Evolutionary conservation across 257 asterid species (phyloP), one percentile per base, ranked within the genome.

Genomic region (Solanum paucissectum): DNA sequence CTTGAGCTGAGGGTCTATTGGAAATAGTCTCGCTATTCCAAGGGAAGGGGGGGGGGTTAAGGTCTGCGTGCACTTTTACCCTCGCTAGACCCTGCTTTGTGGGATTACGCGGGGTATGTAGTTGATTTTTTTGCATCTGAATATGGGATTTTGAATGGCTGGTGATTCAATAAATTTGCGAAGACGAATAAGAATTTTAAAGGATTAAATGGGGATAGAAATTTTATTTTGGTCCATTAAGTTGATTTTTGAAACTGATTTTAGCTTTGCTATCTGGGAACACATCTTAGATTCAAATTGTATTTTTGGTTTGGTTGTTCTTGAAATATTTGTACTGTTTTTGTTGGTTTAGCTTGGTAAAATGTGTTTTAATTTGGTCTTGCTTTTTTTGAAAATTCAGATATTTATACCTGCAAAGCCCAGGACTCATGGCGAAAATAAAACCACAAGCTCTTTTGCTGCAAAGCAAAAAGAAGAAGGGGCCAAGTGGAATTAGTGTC

Each of bases 391-490:
- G 32, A 29, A 49, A 49, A 82, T 52, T 49, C 36, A 86, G 88
- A 79, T 49, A 46, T 52, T 75, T 73, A 34, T 86, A 73, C 49
- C 82, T n/a, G 87, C 68, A 52, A 75, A 68, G 49, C 16, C n/a
- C 25, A 46, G 34, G 25, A 36, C 10, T 83, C 32, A 91, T 93
- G 95, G 94, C 92, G 23, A 89, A 91, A 89, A 93, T 93, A 86
- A 93, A 93, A 77, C 95, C 94, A 33, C 95, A 91, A 90, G 92
- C 94, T 60, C 93, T 93, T 81, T 82, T 93, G 37, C 92, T 87
- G 66, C 95, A 91, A 84, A 93, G 94, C 92, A 93, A 93, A 87
- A 93, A 90, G 93, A 93, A 91, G 88, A 91, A 93, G 86, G 91
- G 87, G 23, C 93, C 93, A 3, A 91, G 90, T 86, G 89, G 90